A percentile compares a stretch with the other conserved stretches of the same genome.
Evolutionary conservation across 1,284 basidiomycete genomes (phyloP).

Genomic region (Cutaneotrichosporon mucoides): DNA sequence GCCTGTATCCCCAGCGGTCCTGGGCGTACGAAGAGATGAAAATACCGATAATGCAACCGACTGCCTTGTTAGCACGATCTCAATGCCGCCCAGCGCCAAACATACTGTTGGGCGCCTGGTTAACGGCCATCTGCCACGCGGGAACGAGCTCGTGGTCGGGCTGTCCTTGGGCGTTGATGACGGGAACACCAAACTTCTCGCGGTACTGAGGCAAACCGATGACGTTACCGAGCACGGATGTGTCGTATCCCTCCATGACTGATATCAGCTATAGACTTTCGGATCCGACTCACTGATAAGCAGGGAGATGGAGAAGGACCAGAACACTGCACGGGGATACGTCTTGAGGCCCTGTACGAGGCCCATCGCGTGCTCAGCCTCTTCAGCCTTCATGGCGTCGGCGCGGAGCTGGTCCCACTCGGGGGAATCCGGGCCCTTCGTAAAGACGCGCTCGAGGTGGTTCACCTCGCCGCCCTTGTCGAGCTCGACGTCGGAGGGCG

Average conservation of each 20-base stretch:
- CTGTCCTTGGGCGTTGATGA: background rate
- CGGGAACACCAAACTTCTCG: conserved; percentile 13
- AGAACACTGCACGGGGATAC: conserved; percentile 18
- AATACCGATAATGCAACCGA: conserved; percentile 26
- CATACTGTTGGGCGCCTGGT: conserved; percentile 15
- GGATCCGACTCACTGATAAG: conserved; percentile 9
- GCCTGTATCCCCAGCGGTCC: conserved; percentile 27
- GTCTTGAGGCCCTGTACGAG: conserved; percentile 10
- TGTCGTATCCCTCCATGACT: conserved; percentile 18
- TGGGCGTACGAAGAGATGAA: conserved; percentile 21
- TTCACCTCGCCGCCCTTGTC: too few species aligned
- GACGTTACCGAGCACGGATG: conserved; percentile 8
- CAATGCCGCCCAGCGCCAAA: too few species aligned
- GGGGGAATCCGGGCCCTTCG: too few species aligned
- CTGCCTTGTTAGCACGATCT: background rate
- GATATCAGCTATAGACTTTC: too few species aligned
- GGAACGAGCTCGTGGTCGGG: conserved; percentile 24
- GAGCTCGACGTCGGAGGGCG: too few species aligned
- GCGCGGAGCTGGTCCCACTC: background rate
- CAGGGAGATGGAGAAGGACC: conserved; percentile 20
- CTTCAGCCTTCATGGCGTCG: conserved; percentile 20
- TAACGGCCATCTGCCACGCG: conserved; percentile 28
- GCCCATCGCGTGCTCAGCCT: conserved; percentile 10
- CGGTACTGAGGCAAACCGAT: conserved; percentile 16
- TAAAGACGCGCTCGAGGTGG: background rate